phyloP scores from a whole-genome alignment of 345 rosid species.

The Erysimum cheiranthoides region DNA sequence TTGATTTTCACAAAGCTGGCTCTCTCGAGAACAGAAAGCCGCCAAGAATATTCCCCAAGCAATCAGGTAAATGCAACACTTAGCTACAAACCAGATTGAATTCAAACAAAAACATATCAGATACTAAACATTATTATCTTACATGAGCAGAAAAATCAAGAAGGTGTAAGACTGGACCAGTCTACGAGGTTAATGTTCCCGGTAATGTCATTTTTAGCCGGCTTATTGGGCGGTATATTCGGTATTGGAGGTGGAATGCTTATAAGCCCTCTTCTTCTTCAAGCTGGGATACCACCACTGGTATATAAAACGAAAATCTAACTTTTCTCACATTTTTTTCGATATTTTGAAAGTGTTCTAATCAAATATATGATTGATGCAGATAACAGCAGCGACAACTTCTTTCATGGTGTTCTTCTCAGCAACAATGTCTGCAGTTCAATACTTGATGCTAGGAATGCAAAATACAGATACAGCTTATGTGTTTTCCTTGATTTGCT shows the following conservation, averaged over 20 bases:
- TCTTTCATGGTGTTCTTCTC: conserved; percentile 53
- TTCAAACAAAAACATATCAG: background rate
- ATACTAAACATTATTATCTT: background rate
- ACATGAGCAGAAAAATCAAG: conserved; percentile 43
- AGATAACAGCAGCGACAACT: conserved; percentile 77
- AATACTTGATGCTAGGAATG: conserved; percentile 75
- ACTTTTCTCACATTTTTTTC: background rate
- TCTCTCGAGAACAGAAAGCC: conserved; percentile 54
- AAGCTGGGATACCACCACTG: conserved; percentile 74
- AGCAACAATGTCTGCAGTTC: conserved; percentile 51
- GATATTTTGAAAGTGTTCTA: background rate
- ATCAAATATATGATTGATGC: conserved; percentile 13
- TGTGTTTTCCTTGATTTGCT: conserved; percentile 62
- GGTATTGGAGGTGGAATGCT: conserved; percentile 98
- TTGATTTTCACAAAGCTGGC: conserved; percentile 60
- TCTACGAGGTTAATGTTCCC: conserved; percentile 55
- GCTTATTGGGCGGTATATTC: conserved; percentile 77
- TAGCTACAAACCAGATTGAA: conserved; percentile 5
- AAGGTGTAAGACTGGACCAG: conserved; percentile 32
- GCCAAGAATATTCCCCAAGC: conserved; percentile 21
- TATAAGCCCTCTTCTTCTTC: conserved; percentile 90
- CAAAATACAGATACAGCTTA: conserved; percentile 61
- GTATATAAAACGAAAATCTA: conserved; percentile 39
- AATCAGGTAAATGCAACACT: conserved; percentile 27
- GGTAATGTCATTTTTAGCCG: conserved; percentile 74